Evolutionary conservation across 805 yeast genomes (phyloP).

Genomic region (Brettanomyces sp.): DNA sequence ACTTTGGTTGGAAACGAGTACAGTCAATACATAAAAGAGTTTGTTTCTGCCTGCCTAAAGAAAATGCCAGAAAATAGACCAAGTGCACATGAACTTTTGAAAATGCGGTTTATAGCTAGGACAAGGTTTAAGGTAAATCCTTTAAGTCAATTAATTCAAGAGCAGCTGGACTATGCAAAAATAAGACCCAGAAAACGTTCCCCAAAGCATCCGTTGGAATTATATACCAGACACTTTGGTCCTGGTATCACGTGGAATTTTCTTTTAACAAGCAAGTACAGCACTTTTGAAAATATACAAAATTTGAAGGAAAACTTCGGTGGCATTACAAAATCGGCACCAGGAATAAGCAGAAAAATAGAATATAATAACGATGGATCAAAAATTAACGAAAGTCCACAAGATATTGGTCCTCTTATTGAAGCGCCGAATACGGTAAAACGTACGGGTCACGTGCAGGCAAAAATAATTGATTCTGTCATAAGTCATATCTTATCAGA

Average conservation of each 20-base stretch:
- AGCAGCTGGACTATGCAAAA: constrained; percentile 29
- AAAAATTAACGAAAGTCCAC: too few relatives aligned
- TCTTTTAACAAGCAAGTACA: constrained; percentile 3
- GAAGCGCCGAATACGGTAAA: too few relatives aligned
- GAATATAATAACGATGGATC: too few relatives aligned
- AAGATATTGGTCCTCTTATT: too few relatives aligned
- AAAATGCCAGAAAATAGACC: constrained; percentile 64
- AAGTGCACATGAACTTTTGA: constrained; percentile 44
- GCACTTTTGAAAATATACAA: background rate
- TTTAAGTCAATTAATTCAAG: constrained; percentile 18
- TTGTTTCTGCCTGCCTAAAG: constrained; percentile 55
- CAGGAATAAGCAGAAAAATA: too few relatives aligned
- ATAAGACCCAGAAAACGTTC: constrained; percentile 17
- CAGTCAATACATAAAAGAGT: constrained; percentile 38
- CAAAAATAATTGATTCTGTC: too few relatives aligned
- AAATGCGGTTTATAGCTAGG: constrained; percentile 40
- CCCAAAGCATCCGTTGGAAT: constrained; percentile 30
- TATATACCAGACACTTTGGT: constrained; percentile 13
- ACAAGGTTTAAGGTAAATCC: constrained; percentile 21
- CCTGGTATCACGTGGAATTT: constrained; percentile 20
- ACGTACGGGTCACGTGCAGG: too few relatives aligned
- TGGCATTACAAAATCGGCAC: too few relatives aligned
- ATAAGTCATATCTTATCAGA: too few relatives aligned
- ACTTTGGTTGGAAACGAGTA: constrained; percentile 32
- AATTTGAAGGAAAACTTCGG: background rate